These are phyloP conservation scores for Fonsecaea nubica DNA, from an alignment of 2,329 filamentous ascomycete genomes.

Conservation along the genomic window DNA sequence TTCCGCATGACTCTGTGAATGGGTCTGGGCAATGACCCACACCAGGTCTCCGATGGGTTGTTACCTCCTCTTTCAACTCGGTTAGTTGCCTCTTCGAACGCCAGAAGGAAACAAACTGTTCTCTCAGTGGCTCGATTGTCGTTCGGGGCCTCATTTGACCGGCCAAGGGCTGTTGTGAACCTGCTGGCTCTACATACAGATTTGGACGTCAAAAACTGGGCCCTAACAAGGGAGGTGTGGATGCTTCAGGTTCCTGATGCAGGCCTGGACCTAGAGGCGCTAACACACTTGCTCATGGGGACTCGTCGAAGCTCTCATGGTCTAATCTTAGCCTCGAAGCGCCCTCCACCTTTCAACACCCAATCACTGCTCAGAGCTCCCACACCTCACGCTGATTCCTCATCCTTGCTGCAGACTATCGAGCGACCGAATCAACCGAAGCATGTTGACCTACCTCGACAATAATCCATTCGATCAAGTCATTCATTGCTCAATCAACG, in stretches of 20 bases:
- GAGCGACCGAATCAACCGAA: slow-evolving; percentile 32
- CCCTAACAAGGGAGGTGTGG: slow-evolving; percentile 12
- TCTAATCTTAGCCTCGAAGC: slow-evolving; percentile 38
- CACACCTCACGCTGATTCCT: slow-evolving; percentile 56
- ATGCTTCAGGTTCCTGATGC: slow-evolving; percentile 23
- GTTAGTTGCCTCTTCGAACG: slow-evolving; percentile 9
- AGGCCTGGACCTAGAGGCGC: slow-evolving; percentile 28
- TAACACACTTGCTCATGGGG: slow-evolving; percentile 27
- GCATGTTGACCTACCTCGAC: slow-evolving; percentile 24
- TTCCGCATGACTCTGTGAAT: slow-evolving; percentile 24
- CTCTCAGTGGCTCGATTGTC: slow-evolving; percentile 5
- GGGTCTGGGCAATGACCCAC: background rate
- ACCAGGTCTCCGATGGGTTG: background rate
- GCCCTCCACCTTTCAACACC: slow-evolving; percentile 25
- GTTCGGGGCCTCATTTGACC: slow-evolving; percentile 21
- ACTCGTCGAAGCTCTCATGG: slow-evolving; percentile 31
- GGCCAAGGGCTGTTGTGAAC: background rate
- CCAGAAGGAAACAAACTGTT: background rate
- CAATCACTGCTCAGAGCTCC: slow-evolving; percentile 29
- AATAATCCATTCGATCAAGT: slow-evolving; percentile 33
- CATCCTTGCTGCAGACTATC: slow-evolving; percentile 60
- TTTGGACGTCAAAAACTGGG: slow-evolving; percentile 19
- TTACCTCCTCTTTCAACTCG: background rate
- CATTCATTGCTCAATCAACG: slow-evolving; percentile 34
- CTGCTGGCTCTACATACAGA: slow-evolving; percentile 7